Conservation (phyloP, 805 yeast species). For the Yamadazyma tumulicola region DNA sequence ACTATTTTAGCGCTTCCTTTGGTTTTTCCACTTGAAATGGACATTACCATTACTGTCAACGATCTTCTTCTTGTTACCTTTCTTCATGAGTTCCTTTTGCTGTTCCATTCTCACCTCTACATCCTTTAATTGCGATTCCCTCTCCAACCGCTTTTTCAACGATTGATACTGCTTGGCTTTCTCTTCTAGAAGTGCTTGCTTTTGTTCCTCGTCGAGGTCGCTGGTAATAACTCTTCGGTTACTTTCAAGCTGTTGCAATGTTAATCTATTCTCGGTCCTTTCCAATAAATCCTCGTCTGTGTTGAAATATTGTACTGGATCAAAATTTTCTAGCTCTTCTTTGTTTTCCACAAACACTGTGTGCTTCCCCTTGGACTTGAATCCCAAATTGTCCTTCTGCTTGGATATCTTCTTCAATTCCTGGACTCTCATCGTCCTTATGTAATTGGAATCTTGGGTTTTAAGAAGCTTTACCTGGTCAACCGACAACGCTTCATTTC, state of each 20-base stretch:
- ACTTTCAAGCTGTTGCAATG: conserved; percentile 54
- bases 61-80: conserved; percentile 80
- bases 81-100: conserved; percentile 82
- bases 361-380: conserved; percentile 67
- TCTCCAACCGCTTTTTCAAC: conserved; percentile 62
- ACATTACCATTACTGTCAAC: conserved; percentile 63
- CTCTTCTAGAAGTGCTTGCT: conserved; percentile 42
- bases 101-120: conserved; percentile 71
- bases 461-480: conserved; percentile 82
- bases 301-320: conserved; percentile 62
- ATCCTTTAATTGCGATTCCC: conserved; percentile 62
- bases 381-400: conserved; percentile 45
- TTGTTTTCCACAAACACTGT: conserved; percentile 77
- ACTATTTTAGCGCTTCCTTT: conserved; percentile 47
- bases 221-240: conserved; percentile 24
- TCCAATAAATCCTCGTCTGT: conserved; percentile 64
- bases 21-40: conserved; percentile 80
- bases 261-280: conserved; percentile 70
- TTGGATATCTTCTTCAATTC: conserved; percentile 66
- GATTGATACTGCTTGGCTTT: conserved; percentile 59
- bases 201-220: conserved; percentile 24
- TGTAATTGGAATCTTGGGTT: conserved; percentile 86
- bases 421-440: conserved; percentile 69
- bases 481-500: conserved; percentile 53
- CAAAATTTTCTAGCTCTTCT: conserved; percentile 53